phyloP scores from a whole-genome alignment of 495 filamentous ascomycete genomes.

The Lasiosphaeria miniovina region DNA sequence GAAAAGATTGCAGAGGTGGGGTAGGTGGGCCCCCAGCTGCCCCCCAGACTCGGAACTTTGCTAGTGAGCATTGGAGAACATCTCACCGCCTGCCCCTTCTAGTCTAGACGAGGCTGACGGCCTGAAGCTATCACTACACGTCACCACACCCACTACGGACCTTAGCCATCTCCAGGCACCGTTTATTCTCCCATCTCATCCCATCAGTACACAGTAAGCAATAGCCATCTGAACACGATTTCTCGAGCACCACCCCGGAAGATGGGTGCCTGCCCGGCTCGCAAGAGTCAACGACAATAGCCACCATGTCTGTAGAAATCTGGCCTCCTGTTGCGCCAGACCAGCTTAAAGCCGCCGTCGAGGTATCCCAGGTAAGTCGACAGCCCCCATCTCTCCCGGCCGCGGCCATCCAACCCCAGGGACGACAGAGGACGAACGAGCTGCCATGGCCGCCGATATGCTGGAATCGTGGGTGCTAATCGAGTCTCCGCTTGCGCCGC shows the following conservation, averaged over 20 bases:
- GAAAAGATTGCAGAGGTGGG: neutral
- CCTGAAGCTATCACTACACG: slow-evolving; percentile 20
- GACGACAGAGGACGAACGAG: neutral
- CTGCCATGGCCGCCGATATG: slow-evolving; percentile 11
- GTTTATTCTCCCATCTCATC: neutral
- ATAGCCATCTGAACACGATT: neutral
- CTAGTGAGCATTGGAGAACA: neutral
- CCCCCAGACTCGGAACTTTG: neutral
- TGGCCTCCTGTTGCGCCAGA: slow-evolving; percentile 69
- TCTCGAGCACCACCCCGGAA: slow-evolving; percentile 5
- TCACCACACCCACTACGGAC: slow-evolving; percentile 7
- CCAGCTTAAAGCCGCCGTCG: slow-evolving; percentile 62
- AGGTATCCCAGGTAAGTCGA: slow-evolving; percentile 60
- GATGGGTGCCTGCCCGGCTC: slow-evolving; percentile 36
- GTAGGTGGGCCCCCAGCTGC: too few relatives aligned
- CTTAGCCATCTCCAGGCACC: slow-evolving; percentile 15
- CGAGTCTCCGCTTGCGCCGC: slow-evolving; percentile 11
- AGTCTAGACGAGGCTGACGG: neutral
- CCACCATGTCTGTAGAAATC: slow-evolving; percentile 69
- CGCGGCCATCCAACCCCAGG: too few relatives aligned
- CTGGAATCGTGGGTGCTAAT: slow-evolving; percentile 37
- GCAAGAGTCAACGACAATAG: slow-evolving; percentile 16
- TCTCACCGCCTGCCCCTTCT: slow-evolving; percentile 15
- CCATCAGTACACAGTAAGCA: too few relatives aligned
- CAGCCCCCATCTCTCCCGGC: neutral